These are phyloP conservation scores for Aspergillus affinis DNA, from an alignment of 495 filamentous ascomycete species.

Conservation along the genomic window DNA sequence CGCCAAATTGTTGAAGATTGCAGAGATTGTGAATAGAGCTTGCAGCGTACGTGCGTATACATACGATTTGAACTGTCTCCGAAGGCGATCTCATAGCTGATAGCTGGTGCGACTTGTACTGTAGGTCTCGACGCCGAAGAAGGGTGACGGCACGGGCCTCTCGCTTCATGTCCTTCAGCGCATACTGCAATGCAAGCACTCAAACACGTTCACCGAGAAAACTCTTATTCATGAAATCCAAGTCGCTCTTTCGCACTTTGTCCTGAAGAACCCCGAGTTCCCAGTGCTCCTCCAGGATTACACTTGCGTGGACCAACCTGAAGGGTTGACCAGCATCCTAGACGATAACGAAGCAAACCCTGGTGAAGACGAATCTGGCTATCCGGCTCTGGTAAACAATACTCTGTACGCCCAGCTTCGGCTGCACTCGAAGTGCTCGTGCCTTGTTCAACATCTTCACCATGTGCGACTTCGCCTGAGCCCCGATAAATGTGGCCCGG, in stretches of 20 bases:
- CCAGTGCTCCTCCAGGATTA: neutral
- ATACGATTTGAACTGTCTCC: neutral
- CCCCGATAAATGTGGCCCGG: too few species aligned
- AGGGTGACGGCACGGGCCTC: neutral
- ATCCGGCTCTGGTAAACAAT: neutral
- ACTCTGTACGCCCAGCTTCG: constrained; percentile 7
- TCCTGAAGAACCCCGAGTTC: constrained; percentile 5
- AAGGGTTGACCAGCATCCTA: too few species aligned
- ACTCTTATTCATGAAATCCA: constrained; percentile 1
- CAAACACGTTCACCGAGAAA: neutral
- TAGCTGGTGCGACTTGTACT: neutral
- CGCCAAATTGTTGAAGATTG: constrained; percentile 1
- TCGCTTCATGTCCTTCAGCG: neutral
- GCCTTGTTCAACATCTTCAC: neutral
- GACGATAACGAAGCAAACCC: too few species aligned
- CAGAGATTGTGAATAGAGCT: constrained; percentile 6
- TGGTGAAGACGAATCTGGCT: too few species aligned
- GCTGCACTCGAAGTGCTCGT: constrained; percentile 3
- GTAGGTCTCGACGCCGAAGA: neutral
- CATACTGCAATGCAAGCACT: constrained; percentile 6
- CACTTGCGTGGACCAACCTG: too few species aligned
- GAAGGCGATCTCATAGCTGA: neutral
- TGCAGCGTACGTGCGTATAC: constrained; percentile 1
- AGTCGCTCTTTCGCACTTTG: neutral
- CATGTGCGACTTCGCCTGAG: constrained; percentile 5